Percentiles rank a stretch among this genome's conserved stretches.
These are phyloP conservation scores for Ceratorhiza oryzae-sativae DNA, from an alignment of 1,284 basidiomycete species.

Conservation along the genomic window DNA sequence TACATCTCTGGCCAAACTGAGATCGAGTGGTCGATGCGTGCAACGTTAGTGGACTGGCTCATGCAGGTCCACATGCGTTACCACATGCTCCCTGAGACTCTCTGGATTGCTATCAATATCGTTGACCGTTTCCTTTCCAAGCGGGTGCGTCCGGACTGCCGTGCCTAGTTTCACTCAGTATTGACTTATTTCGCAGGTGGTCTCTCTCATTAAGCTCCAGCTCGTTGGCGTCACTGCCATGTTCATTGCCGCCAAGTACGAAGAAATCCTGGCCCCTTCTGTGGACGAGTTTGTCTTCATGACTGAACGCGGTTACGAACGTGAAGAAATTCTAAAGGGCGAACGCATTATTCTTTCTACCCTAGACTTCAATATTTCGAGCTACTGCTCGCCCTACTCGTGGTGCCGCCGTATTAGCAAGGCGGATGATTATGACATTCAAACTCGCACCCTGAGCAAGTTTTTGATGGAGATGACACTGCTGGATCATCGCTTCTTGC, in stretches of 20 bases:
- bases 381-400: constrained; percentile 98
- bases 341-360: constrained; percentile 89
- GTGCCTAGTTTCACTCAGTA: constrained; percentile 50
- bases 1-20: constrained; percentile 97
- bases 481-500: constrained; percentile 91
- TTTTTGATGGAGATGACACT: constrained; percentile 97
- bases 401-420: constrained; percentile 99
- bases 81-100: constrained; percentile 71
- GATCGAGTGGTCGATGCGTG: constrained; percentile 83
- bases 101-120: constrained; percentile 72
- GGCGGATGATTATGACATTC: constrained; percentile 98
- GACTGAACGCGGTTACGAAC: constrained; percentile 92
- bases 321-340: constrained; percentile 97
- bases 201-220: constrained; percentile 67
- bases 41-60: constrained; percentile 57
- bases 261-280: constrained; percentile 77
- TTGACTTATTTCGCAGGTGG: constrained; percentile 57
- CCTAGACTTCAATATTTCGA: constrained; percentile 93
- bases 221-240: constrained; percentile 70
- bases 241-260: constrained; percentile 71
- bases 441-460: constrained; percentile 96
- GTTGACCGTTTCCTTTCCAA: constrained; percentile 69
- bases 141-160: constrained; percentile 57
- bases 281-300: constrained; percentile 97
- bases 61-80: constrained; percentile 68